phyloP scores from a whole-genome alignment of 768 basidiomycete genomes.

The Tricholoma terreum region DNA sequence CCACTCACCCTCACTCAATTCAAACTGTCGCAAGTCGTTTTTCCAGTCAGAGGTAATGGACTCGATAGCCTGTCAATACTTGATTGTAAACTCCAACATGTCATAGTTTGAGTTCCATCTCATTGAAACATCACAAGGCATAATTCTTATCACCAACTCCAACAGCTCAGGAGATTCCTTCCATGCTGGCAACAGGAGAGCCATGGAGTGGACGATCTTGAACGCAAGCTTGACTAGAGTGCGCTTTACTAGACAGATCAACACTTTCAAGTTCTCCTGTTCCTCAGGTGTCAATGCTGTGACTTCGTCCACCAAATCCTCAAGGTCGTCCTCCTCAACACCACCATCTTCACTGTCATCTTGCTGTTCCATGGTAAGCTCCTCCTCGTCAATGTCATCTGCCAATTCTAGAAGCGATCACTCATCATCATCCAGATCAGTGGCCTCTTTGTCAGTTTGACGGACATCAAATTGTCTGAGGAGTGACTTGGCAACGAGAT shows the following conservation, averaged over 20 bases:
- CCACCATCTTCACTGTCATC: too few relatives aligned
- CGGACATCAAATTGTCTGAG: slow-evolving; percentile 15
- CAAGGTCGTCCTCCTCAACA: too few relatives aligned
- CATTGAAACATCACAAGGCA: slow-evolving; percentile 37
- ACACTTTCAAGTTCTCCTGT: too few relatives aligned
- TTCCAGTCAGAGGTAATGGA: not conserved
- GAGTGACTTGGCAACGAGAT: slow-evolving; percentile 5
- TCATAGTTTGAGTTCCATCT: slow-evolving; percentile 33
- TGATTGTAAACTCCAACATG: not conserved
- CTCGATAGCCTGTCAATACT: not conserved
- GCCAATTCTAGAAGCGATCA: too few relatives aligned
- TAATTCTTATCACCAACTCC: slow-evolving; percentile 13
- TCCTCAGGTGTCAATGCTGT: too few relatives aligned
- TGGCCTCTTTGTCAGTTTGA: too few relatives aligned
- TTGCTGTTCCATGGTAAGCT: too few relatives aligned
- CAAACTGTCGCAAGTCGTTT: not conserved
- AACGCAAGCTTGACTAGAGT: slow-evolving; percentile 16
- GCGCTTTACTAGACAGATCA: too few relatives aligned
- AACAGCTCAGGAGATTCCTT: slow-evolving; percentile 6
- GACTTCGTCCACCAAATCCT: too few relatives aligned
- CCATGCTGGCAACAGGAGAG: slow-evolving; percentile 19
- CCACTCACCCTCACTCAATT: not conserved
- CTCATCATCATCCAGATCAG: too few relatives aligned
- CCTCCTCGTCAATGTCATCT: too few relatives aligned
- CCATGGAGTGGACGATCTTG: slow-evolving; percentile 23